Percentiles rank a stretch among this genome's conserved stretches.
Evolutionary conservation across 2,329 filamentous ascomycete genomes (phyloP).

Genomic region (Hypoxylon sp.): DNA sequence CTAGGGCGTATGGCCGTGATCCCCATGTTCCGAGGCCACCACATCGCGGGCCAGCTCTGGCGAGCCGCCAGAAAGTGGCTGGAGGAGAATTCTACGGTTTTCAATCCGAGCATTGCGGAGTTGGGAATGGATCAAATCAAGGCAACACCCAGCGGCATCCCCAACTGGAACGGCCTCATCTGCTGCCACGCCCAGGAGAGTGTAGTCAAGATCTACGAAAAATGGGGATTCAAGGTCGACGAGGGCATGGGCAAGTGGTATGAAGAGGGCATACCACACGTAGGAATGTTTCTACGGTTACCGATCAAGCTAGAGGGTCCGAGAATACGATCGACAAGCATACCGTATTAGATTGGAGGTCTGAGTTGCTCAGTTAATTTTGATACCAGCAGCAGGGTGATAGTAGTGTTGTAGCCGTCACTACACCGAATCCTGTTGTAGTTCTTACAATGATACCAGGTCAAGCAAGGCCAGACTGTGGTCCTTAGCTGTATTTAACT

Average conservation of each 20-base stretch:
- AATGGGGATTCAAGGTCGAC: constrained; percentile 81
- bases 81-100: constrained; percentile 69
- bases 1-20: constrained; percentile 83
- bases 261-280: constrained; percentile 87
- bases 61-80: constrained; percentile 79
- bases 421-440: constrained; percentile 11
- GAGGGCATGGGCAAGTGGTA: constrained; percentile 81
- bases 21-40: constrained; percentile 73
- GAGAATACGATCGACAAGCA: constrained; percentile 27
- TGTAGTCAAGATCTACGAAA: constrained; percentile 75
- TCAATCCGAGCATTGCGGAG: constrained; percentile 65
- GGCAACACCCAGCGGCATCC: constrained; percentile 59
- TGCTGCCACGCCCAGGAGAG: constrained; percentile 83
- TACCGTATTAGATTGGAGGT: neutral
- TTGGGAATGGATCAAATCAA: constrained; percentile 62
- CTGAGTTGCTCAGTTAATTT: neutral
- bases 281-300: constrained; percentile 81
- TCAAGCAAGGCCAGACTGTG: constrained; percentile 24
- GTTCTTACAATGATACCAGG: constrained; percentile 38
- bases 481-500: constrained; percentile 10
- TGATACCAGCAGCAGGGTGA: neutral
- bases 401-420: constrained; percentile 5
- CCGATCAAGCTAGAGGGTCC: constrained; percentile 50
- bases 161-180: constrained; percentile 80
- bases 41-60: constrained; percentile 76